Base-by-base conservation (phyloP, 2,329 filamentous ascomycete species). In the Acrocalymma vagum region DNA sequence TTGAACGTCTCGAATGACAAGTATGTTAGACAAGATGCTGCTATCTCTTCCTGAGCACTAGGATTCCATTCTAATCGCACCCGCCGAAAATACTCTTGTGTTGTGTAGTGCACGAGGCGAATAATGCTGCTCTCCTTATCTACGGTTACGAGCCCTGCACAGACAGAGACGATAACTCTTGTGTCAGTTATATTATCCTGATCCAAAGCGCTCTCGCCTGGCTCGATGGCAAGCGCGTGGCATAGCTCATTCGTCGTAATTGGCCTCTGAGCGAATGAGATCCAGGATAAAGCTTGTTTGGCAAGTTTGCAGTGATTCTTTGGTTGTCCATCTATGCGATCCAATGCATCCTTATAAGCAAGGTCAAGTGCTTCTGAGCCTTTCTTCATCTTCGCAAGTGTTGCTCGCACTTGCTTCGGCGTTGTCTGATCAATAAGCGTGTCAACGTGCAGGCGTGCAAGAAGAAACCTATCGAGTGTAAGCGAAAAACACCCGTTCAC, bases 91-190 rank as follows among this genome's bases (percentile, higher is more conserved):
- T 46, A 58, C 24, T 53, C 29, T 26, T 58, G 49, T 6, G 53
- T 51, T 16, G 53, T 58, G 28, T 58, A 49, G 26, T 58, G 53
- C 5, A 54, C 60, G 15, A 56, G 43, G 29, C 48, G 55, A 20
- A 44, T 52, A 29, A 48, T 50, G 9, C 45, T 45, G 29, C 59
- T 65, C 11, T 52, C 15, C 25, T 53, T 39, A 33, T 67, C 55
- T 11, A 57, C 42, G n/a, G 46, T 51, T 29, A 67, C 55, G 3
- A 69, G 43, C 5, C 61, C 62, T 30, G 54, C 48, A 35, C 62
- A 54, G 5, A 36, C 38, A 9, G 32, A 42, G 11, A 38, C 18
- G 6, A 47, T 37, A 20, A 24, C 20, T 28, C 38, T 28, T 11
- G 38, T 21, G 5, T 38, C 14, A 4, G 38, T 23, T 4, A 37